A percentile compares a stretch with the other conserved stretches of the same genome.
These are phyloP conservation scores for Cantharellus anzutake DNA, from an alignment of 768 basidiomycete genomes.

Conservation along the genomic window DNA sequence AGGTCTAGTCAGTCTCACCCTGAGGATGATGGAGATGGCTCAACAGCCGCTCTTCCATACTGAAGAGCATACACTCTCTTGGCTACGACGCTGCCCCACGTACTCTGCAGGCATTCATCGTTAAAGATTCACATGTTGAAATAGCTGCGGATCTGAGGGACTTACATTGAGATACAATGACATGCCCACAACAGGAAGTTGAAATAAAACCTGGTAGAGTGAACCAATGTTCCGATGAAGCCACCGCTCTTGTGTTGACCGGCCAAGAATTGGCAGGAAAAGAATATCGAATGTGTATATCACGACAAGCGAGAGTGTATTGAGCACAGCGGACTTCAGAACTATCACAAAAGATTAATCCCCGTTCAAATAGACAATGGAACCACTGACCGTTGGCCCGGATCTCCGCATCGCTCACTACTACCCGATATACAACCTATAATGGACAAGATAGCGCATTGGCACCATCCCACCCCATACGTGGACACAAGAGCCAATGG, in stretches of 20 bases:
- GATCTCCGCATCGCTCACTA: neutral
- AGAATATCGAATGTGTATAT: slow-evolving; percentile 62
- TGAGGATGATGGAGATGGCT: slow-evolving; percentile 30
- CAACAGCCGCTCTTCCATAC: slow-evolving; percentile 39
- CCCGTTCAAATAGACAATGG: neutral
- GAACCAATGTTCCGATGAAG: slow-evolving; percentile 52
- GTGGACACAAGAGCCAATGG: neutral
- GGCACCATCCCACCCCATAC: neutral
- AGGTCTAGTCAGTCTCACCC: slow-evolving; percentile 5
- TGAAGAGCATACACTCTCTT: slow-evolving; percentile 54
- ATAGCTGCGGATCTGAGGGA: slow-evolving; percentile 3
- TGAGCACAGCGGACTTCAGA: slow-evolving; percentile 51
- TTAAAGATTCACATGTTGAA: neutral
- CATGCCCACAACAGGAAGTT: slow-evolving; percentile 51
- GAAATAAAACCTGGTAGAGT: slow-evolving; percentile 63
- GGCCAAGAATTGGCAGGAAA: slow-evolving; percentile 44
- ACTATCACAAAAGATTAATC: neutral
- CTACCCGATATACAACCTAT: neutral
- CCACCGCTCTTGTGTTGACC: slow-evolving; percentile 34
- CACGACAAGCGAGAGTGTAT: slow-evolving; percentile 47
- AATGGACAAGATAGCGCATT: neutral
- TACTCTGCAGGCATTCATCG: slow-evolving; percentile 28
- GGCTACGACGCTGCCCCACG: slow-evolving; percentile 62
- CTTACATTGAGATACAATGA: slow-evolving; percentile 74
- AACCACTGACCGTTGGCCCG: neutral